Evolutionary conservation across 2,329 filamentous ascomycete species (phyloP).

Genomic region (Calonectria hawksworthii): DNA sequence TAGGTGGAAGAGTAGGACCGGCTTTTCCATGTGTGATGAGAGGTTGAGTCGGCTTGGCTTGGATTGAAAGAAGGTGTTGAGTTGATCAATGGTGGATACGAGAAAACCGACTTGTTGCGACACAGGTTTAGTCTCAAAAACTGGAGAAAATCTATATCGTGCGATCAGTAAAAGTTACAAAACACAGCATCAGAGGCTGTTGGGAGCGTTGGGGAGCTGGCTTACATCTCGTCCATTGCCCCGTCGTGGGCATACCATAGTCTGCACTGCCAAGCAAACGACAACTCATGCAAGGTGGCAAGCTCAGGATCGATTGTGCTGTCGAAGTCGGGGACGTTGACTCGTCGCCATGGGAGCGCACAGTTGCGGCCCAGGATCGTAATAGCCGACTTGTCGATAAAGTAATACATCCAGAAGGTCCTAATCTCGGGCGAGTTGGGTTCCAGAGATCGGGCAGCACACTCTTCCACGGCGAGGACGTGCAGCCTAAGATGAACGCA

Average conservation of each 20-base stretch:
- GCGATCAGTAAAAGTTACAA: background rate
- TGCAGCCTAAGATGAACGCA: background rate
- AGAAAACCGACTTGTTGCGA: background rate
- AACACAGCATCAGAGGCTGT: background rate
- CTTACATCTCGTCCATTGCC: background rate
- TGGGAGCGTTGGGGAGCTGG: background rate
- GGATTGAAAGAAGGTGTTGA: background rate
- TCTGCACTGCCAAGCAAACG: background rate
- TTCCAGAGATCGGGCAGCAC: background rate
- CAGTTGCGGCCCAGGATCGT: slow-evolving; percentile 1
- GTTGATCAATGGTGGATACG: background rate
- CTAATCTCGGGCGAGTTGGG: background rate
- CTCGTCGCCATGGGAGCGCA: background rate
- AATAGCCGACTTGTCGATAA: slow-evolving; percentile 4
- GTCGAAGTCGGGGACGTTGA: slow-evolving; percentile 1
- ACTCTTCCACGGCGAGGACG: background rate
- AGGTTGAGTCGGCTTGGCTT: background rate
- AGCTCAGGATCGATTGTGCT: background rate
- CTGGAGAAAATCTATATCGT: background rate
- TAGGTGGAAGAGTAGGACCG: background rate
- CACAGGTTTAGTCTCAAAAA: background rate
- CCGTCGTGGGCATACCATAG: slow-evolving; percentile 1
- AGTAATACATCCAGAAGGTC: slow-evolving; percentile 9
- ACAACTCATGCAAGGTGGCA: background rate
- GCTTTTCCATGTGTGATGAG: background rate